A percentile compares a stretch with the other conserved stretches of the same genome.
These are phyloP conservation scores for Penicillium lagena DNA, from an alignment of 495 filamentous ascomycete genomes.

Conservation along the genomic window DNA sequence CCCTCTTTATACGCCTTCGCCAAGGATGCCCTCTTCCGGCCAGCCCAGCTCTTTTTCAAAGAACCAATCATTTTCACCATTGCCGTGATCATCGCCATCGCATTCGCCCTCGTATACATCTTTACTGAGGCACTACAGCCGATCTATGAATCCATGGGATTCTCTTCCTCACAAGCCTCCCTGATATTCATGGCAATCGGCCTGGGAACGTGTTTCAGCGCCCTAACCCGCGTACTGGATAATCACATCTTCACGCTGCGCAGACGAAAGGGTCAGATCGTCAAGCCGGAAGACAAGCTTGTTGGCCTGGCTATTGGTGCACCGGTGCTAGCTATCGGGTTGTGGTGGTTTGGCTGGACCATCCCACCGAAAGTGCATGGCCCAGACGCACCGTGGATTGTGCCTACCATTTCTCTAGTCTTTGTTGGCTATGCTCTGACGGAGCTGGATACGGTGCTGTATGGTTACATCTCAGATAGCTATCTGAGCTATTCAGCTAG, in stretches of 20 bases:
- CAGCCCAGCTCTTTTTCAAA: slow-evolving; percentile 38
- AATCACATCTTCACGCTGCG: slow-evolving; percentile 19
- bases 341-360: slow-evolving; percentile 51
- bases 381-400: slow-evolving; percentile 28
- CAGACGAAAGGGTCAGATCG: slow-evolving; percentile 14
- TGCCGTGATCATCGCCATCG: slow-evolving; percentile 37
- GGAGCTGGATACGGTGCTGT: slow-evolving; percentile 42
- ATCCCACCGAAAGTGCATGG: slow-evolving; percentile 32
- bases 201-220: slow-evolving; percentile 33
- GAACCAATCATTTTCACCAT: slow-evolving; percentile 45
- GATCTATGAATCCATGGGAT: slow-evolving; percentile 39
- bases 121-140: slow-evolving; percentile 44
- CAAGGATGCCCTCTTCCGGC: slow-evolving; percentile 34
- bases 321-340: slow-evolving; percentile 33
- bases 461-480: slow-evolving; percentile 47
- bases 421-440: slow-evolving; percentile 44
- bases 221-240: slow-evolving; percentile 39
- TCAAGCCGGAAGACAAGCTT: slow-evolving; percentile 46
- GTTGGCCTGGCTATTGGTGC: slow-evolving; percentile 39
- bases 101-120: slow-evolving; percentile 47
- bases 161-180: slow-evolving; percentile 26
- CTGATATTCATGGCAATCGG: slow-evolving; percentile 41
- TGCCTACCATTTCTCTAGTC: slow-evolving; percentile 34
- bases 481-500: slow-evolving; percentile 47
- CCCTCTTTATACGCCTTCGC: slow-evolving; percentile 32